Evolutionary conservation across 2,329 filamentous ascomycete genomes (phyloP), one percentile per base, ranked within the genome.

Genomic region (Alternaria hordeiaustralica): DNA sequence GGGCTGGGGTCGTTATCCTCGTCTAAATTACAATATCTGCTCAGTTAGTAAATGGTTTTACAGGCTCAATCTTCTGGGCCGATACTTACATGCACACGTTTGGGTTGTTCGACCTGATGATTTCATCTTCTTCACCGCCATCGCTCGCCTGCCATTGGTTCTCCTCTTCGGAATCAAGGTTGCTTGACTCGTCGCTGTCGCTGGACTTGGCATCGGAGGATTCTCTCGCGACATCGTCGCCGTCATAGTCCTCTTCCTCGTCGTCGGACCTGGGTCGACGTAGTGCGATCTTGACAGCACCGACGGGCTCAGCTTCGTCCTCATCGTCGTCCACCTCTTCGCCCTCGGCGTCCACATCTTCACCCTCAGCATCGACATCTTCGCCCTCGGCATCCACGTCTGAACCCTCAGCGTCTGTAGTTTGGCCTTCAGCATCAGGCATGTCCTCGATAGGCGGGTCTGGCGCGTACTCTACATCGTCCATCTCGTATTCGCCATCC

Each of bases 1-100:
- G 92, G 91, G 67, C 87, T 89, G 2, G 92, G 92, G 71, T 95
- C 93, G 67, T 95, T 86, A 58, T 96, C 92, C 81, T 96, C 93
- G 68, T 92, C 90, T 77, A 93, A 87, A 60, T 89, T 89, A 82
- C 94, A 97, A 74, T 95, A 96, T 68, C 93, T 91, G 81, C 67
- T 11, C 5, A 26, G 60, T 75, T 46, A 77, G 67, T 53, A 25
- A 26, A 23, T n/a, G 28, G 18, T 20, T 47, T 21, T 18, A 11
- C 4, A 41, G 8, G 10, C 15, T 33, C n/a, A 26, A 59, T 60
- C 49, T 46, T 36, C 18, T n/a, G 18, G 25, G 54, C 20, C 28
- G 36, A 60, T 44, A 84, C 87, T 84, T 82, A 91, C 89, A 90
- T 85, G 88, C 89, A 92, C 63, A 86, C 85, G 71, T 87, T 88